Percentiles rank a stretch among this genome's conserved stretches.
Conservation (phyloP, 129 eudicot genomes). For the carrot (Daucus carota) region DH1_v3.0 NC_030388.2:29592001-29592500, state of each 20-base stretch:
- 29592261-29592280: neutral
- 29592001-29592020: neutral
- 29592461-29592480: neutral
- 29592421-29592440: neutral
- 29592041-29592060: neutral
- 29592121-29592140: neutral
- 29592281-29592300: neutral
- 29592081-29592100: neutral
- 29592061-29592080: neutral
- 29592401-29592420: neutral
- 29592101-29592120: neutral
- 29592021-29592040: neutral
- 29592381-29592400: neutral
- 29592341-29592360: neutral
- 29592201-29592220: no score
- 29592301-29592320: neutral
- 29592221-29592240: no score
- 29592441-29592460: neutral
- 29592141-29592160: neutral
- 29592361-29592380: neutral
- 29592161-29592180: neutral
- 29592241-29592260: neutral
- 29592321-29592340: neutral
- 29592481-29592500: neutral
- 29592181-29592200: no score